Conservation (phyloP, 805 yeast species). For the Wickerhamomyces bisporus region DNA sequence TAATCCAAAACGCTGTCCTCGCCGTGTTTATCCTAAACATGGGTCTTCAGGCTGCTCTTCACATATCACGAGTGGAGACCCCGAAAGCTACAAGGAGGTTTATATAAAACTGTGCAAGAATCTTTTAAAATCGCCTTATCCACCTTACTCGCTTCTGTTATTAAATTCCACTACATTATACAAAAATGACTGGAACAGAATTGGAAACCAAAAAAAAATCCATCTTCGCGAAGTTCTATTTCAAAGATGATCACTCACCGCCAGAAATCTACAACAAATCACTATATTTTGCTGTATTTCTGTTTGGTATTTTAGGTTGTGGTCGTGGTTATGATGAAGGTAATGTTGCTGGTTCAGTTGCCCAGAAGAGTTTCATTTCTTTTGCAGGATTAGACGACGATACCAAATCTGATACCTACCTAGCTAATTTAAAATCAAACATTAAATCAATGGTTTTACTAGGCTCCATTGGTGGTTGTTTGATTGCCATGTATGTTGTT, state of each 20-base stretch:
- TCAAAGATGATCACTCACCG: constrained; percentile 26
- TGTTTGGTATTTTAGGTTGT: constrained; percentile 51
- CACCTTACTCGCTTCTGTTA: too few species aligned
- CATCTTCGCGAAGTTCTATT: constrained; percentile 12
- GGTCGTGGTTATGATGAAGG: constrained; percentile 61
- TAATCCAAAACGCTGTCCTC: too few species aligned
- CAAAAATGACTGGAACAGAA: not conserved
- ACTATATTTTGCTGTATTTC: constrained; percentile 38
- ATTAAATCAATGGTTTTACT: constrained; percentile 56
- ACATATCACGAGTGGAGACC: too few species aligned
- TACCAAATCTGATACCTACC: constrained; percentile 26
- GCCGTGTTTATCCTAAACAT: too few species aligned
- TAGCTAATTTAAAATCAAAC: constrained; percentile 47
- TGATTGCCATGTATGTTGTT: constrained; percentile 41
- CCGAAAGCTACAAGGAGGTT: too few species aligned
- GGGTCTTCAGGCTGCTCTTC: too few species aligned
- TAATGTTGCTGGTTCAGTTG: constrained; percentile 38
- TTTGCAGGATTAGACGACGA: constrained; percentile 41
- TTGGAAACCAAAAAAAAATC: not conserved
- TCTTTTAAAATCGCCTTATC: too few species aligned
- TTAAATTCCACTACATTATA: too few species aligned
- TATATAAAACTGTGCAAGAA: too few species aligned
- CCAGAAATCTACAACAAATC: constrained; percentile 42
- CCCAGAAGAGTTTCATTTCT: constrained; percentile 37
- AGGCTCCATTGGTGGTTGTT: constrained; percentile 50